Base-by-base conservation (phyloP, 2,329 filamentous ascomycete species). In the Geosmithia putterillii region DNA sequence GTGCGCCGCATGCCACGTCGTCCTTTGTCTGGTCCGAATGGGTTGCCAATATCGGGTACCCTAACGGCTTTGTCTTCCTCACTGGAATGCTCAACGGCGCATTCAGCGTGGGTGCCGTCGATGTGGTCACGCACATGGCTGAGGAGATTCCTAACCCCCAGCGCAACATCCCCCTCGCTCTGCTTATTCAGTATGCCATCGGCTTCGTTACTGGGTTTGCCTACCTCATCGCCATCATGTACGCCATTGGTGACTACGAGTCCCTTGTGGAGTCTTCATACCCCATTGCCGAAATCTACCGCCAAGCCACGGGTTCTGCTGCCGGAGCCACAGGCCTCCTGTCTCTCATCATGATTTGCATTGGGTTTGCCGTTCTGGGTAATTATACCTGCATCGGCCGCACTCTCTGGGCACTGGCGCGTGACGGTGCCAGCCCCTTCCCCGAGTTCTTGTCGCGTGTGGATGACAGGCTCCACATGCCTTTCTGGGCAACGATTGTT, bases 281-380 rank as follows among this genome's bases (percentile, higher is more conserved):
- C 50, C 81, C 82, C 1, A 73, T 84, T 12, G 74, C 78, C 7
- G 74, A 79, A 42, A 79, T 86, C 45, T 86, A 84, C 57, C 65
- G 56, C 21, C 75, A 79, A 56, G 74, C 73, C 0, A 77, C 74
- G 0, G 66, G 69, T 0, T 70, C 67, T 1, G 61, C 60, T 1
- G 63, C 62, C 0, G 74, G 72, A 1, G 69, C 74, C 0, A 64
- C 70, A 0, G 72, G 70, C 0, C 57, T 79, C 3, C 61, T 76
- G 1, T 32, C 28, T 3, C 57, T 72, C 25, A 52, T 66, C 22
- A 50, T 66, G 45, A 50, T 64, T 2, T 61, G 57, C 45, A 63
- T 66, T n/a, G 51, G 50, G 3, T 48, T 64, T 23, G 63, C 57
- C 0, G 53, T 62, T 2, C 42, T 62, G 3, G 62, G 62, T 2